Base-by-base conservation (phyloP, 164 flowering plant genomes). In the Hamamelis virginiana region DNA sequence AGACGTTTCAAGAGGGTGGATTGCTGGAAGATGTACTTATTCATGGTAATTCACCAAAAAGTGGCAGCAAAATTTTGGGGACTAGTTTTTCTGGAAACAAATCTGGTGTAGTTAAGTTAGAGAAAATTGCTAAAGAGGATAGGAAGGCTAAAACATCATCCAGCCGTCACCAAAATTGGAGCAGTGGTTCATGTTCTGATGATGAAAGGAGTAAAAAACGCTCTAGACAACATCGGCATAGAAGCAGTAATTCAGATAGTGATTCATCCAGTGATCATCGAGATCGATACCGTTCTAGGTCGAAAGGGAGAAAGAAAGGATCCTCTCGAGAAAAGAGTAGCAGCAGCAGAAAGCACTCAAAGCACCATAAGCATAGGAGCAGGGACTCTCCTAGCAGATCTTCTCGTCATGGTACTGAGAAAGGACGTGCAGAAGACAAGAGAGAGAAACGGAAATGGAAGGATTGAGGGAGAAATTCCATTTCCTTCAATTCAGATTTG, bases 341-440 rank as follows among this genome's bases (percentile, higher is more conserved):
- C 67, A 72, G 91, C 76, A 77, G 86, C 67, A 82, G 81, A 71
- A 91, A 83, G 64, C 90, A 80, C 73, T 86, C 91, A 15, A 86
- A 83, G 74, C 85, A 82, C 64, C 82, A 65, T 38, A 82, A 77
- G 59, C 79, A 73, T 47, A 64, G 75, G 44, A 65, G 72, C 27
- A 74, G 76, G 72, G 82, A 77, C 28, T 87, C 91, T 51, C 80
- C 80, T 9, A 52, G 60, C 44, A 79, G 79, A 66, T 83, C 86
- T 65, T 76, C 76, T 62, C 81, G 46, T 45, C 81, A 73, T 72
- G 67, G 78, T 5, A 68, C 78, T n/a, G 72, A 66, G 5, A 80
- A 71, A 58, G 85, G 75, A 4, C 72, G 33, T 25, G 22, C 66
- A 59, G 82, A 82, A 50, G 62, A 71, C 52, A 76, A 67, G 77